Evolutionary conservation across 805 yeast genomes (phyloP).

Genomic region (Yamadazyma sp.): DNA sequence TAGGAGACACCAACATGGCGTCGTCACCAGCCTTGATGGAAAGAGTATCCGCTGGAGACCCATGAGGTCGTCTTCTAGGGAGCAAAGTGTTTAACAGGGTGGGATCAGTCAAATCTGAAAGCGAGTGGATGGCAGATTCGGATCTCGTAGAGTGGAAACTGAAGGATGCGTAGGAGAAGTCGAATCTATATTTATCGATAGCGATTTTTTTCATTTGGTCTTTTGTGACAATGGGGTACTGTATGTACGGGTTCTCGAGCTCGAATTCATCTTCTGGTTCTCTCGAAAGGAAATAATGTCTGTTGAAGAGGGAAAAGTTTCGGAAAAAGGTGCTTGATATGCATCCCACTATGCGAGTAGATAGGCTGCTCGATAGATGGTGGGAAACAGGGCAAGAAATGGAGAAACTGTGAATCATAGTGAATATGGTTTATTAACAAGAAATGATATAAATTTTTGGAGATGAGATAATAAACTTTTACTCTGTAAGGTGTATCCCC

Average conservation of each 20-base stretch:
- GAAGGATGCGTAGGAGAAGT: conserved; percentile 45
- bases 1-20: conserved; percentile 55
- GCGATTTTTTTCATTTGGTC: conserved; percentile 38
- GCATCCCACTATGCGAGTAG: no score
- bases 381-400: no score
- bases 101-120: conserved; percentile 52
- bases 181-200: conserved; percentile 43
- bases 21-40: conserved; percentile 57
- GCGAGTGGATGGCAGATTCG: conserved; percentile 44
- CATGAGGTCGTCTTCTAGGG: conserved; percentile 52
- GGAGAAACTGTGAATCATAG: no score
- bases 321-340: no score
- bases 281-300: conserved; percentile 15
- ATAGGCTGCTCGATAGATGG: no score
- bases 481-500: conserved; percentile 3
- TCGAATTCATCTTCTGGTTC: conserved; percentile 21
- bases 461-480: no score
- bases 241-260: conserved; percentile 37
- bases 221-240: conserved; percentile 40
- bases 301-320: conserved; percentile 3
- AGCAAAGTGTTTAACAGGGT: conserved; percentile 44
- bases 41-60: conserved; percentile 52
- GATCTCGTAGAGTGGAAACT: conserved; percentile 46
- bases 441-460: no score
- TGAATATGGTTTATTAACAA: no score